These are phyloP conservation scores for Phoma sp. DNA, from an alignment of 2,329 filamentous ascomycete species.

Conservation along the genomic window DNA sequence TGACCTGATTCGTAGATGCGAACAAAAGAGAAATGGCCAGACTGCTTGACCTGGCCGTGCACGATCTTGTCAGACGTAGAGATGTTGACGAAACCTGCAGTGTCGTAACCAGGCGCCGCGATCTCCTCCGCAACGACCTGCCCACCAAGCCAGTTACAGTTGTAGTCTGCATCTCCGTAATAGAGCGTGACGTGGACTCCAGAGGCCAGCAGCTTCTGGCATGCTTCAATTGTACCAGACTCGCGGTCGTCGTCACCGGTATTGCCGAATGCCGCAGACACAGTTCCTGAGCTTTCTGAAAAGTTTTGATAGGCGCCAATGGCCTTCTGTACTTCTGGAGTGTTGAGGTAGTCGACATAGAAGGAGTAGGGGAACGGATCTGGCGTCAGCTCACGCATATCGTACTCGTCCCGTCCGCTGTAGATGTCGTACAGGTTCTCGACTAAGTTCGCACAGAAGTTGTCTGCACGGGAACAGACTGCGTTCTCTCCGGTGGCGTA, in stretches of 20 bases:
- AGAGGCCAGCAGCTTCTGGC: slow-evolving; percentile 47
- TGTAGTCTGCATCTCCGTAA: slow-evolving; percentile 58
- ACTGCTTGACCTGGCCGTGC: slow-evolving; percentile 61
- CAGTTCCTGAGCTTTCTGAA: slow-evolving; percentile 53
- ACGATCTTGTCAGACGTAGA: slow-evolving; percentile 53
- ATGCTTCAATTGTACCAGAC: slow-evolving; percentile 51
- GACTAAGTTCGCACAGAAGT: slow-evolving; percentile 61
- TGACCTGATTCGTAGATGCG: slow-evolving; percentile 59
- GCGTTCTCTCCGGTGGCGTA: slow-evolving; percentile 57
- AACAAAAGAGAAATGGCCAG: slow-evolving; percentile 57
- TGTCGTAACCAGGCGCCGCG: slow-evolving; percentile 48
- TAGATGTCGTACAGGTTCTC: slow-evolving; percentile 60
- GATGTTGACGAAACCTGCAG: slow-evolving; percentile 58
- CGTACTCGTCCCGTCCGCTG: slow-evolving; percentile 63
- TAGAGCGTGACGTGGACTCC: slow-evolving; percentile 53
- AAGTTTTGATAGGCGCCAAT: slow-evolving; percentile 67
- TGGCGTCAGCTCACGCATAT: slow-evolving; percentile 61
- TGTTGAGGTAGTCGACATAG: slow-evolving; percentile 65
- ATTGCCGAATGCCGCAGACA: slow-evolving; percentile 52
- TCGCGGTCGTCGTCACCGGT: slow-evolving; percentile 59
- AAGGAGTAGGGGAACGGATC: slow-evolving; percentile 65
- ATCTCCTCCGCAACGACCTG: slow-evolving; percentile 51
- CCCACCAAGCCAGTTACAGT: slow-evolving; percentile 56
- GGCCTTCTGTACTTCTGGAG: slow-evolving; percentile 59
- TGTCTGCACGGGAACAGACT: slow-evolving; percentile 61